These are phyloP conservation scores for Ramalina intermedia DNA, from an alignment of 495 filamentous ascomycete species.

Conservation along the genomic window DNA sequence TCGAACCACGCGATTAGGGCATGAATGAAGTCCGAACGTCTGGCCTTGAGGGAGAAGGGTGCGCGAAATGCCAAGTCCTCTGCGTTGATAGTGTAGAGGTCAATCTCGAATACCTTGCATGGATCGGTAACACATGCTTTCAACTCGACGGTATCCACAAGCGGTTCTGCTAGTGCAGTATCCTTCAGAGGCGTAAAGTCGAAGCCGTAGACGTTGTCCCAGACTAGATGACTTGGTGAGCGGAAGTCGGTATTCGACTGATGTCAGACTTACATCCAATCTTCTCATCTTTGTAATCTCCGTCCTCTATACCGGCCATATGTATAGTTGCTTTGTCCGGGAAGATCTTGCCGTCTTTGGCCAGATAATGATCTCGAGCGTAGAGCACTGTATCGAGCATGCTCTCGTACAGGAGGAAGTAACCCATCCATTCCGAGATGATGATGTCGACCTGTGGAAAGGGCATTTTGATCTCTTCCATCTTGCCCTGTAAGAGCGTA, in stretches of 20 bases:
- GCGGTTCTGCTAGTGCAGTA: slow-evolving; percentile 68
- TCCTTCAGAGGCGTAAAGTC: slow-evolving; percentile 82
- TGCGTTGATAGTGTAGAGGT: slow-evolving; percentile 62
- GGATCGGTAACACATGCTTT: slow-evolving; percentile 69
- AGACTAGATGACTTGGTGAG: slow-evolving; percentile 39
- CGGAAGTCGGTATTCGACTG: not conserved
- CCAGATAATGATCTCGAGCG: slow-evolving; percentile 82
- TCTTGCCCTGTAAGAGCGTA: slow-evolving; percentile 83
- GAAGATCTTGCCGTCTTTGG: slow-evolving; percentile 72
- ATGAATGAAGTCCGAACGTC: slow-evolving; percentile 82
- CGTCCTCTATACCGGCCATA: slow-evolving; percentile 75
- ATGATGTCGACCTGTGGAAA: slow-evolving; percentile 92
- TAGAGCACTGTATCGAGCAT: slow-evolving; percentile 96
- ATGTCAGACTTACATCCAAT: slow-evolving; percentile 48
- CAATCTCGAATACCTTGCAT: slow-evolving; percentile 60
- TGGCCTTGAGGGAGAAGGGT: slow-evolving; percentile 53
- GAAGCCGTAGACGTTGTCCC: slow-evolving; percentile 98
- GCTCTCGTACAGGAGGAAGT: slow-evolving; percentile 94
- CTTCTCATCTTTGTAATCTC: slow-evolving; percentile 81
- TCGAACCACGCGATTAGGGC: slow-evolving; percentile 97
- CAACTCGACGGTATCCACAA: slow-evolving; percentile 69
- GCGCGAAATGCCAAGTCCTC: slow-evolving; percentile 65
- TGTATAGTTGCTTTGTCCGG: slow-evolving; percentile 84
- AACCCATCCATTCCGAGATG: slow-evolving; percentile 99
- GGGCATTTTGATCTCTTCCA: slow-evolving; percentile 87